Conservation (phyloP, 306 rosid species). For the Clitoria ternatea region DNA sequence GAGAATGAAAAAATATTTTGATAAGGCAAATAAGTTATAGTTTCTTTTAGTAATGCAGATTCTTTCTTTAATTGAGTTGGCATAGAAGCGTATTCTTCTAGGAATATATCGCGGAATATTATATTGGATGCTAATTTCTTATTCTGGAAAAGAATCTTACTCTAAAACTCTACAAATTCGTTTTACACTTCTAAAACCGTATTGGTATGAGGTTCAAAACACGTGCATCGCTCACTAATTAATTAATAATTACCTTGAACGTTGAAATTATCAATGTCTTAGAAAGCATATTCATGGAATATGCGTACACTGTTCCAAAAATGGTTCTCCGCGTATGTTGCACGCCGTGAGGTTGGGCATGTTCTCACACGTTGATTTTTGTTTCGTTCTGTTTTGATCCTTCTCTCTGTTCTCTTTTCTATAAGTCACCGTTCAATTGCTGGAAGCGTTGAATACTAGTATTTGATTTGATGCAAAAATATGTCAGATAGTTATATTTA, state of each 20-base stretch:
- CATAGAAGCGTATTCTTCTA: neutral
- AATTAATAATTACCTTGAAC: neutral
- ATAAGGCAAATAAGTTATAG: neutral
- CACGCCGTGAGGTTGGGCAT: slow-evolving; percentile 14
- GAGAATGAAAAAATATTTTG: no score
- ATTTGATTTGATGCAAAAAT: neutral
- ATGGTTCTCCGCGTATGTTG: neutral
- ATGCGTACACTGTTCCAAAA: slow-evolving; percentile 1
- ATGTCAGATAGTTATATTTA: no score
- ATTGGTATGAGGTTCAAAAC: neutral
- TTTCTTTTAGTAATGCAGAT: neutral
- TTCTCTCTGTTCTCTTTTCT: neutral
- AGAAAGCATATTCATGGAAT: slow-evolving; percentile 21
- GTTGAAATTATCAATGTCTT: neutral
- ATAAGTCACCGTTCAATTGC: neutral
- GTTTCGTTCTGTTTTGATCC: neutral
- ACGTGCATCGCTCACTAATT: neutral
- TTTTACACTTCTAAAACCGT: neutral
- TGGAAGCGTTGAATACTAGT: neutral
- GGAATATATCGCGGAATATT: neutral
- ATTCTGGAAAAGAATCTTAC: slow-evolving; percentile 1
- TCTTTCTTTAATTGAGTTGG: neutral
- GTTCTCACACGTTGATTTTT: neutral
- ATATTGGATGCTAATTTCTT: neutral
- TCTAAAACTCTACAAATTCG: neutral